These are phyloP conservation scores for Sporothrix brasiliensis DNA, from an alignment of 2,329 filamentous ascomycete species.

Conservation along the genomic window DNA sequence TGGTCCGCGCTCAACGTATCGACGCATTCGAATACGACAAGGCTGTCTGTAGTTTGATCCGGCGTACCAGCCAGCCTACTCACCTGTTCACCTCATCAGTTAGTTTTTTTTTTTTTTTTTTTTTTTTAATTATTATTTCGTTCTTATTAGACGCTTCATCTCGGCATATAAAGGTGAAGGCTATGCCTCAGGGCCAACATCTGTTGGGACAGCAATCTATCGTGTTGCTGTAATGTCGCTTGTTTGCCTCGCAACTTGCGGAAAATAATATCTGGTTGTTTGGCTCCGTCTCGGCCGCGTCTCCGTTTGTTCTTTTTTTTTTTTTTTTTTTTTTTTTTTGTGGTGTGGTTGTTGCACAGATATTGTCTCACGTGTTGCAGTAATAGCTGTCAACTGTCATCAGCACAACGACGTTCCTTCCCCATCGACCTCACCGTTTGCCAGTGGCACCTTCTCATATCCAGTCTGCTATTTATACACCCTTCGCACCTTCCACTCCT, in stretches of 20 bases:
- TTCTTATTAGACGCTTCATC: background rate
- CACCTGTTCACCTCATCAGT: background rate
- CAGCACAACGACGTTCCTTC: background rate
- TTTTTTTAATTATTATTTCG: background rate
- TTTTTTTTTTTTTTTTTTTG: too few relatives aligned
- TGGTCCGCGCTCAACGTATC: conserved; percentile 13
- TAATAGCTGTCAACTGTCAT: background rate
- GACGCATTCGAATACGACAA: conserved; percentile 1
- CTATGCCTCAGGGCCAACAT: background rate
- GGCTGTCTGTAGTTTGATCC: conserved; percentile 4
- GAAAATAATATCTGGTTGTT: background rate
- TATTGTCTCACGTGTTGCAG: conserved; percentile 12
- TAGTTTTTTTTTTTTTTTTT: too few relatives aligned
- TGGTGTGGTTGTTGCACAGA: background rate
- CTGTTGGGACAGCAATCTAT: too few relatives aligned
- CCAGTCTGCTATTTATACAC: background rate
- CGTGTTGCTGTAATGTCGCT: conserved; percentile 4
- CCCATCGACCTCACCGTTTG: background rate
- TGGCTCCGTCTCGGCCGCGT: background rate
- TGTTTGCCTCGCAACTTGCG: background rate
- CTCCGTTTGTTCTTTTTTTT: conserved; percentile 9
- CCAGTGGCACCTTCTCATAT: background rate
- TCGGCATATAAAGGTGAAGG: background rate
- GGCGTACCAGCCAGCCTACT: background rate
- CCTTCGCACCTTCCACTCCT: background rate